Conservation (phyloP, 768 basidiomycete species). For the Boletus eberwhitei region DNA sequence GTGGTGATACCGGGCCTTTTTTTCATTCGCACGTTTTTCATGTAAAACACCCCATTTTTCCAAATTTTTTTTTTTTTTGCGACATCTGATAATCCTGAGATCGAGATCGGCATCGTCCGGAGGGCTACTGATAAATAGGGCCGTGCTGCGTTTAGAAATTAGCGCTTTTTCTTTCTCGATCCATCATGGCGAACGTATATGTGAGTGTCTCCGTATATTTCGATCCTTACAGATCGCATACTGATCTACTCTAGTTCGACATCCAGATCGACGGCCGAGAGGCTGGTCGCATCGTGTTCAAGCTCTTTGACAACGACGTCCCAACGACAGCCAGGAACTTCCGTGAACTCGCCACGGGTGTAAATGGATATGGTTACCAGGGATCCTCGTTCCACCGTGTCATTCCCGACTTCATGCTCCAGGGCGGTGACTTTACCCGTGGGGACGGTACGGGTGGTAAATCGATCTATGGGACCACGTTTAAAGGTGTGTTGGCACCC, state of each 20-base stretch:
- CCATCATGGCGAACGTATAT: conserved; percentile 24
- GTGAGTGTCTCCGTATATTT: neutral
- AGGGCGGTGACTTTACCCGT: conserved; percentile 83
- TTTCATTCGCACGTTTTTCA: neutral
- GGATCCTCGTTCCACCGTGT: conserved; percentile 75
- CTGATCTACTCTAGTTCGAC: conserved; percentile 53
- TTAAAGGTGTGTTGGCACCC: conserved; percentile 41
- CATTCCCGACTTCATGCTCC: conserved; percentile 84
- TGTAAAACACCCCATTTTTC: conserved; percentile 3
- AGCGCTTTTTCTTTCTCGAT: neutral
- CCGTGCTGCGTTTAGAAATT: neutral
- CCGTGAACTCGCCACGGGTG: conserved; percentile 80
- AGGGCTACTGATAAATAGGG: conserved; percentile 3
- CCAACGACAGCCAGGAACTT: conserved; percentile 81
- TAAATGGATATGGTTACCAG: conserved; percentile 70
- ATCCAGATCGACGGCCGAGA: conserved; percentile 44
- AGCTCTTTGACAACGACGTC: conserved; percentile 77
- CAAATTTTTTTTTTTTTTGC: too few species aligned
- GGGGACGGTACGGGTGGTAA: conserved; percentile 75
- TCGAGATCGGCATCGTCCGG: conserved; percentile 15
- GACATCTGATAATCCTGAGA: conserved; percentile 1
- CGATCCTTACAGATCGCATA: conserved; percentile 1
- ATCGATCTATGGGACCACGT: conserved; percentile 72
- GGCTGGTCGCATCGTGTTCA: conserved; percentile 70
- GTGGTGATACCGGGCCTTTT: too few species aligned